Evolutionary conservation across 164 flowering plant genomes (phyloP).

Genomic region (Berberis vulgaris): DNA sequence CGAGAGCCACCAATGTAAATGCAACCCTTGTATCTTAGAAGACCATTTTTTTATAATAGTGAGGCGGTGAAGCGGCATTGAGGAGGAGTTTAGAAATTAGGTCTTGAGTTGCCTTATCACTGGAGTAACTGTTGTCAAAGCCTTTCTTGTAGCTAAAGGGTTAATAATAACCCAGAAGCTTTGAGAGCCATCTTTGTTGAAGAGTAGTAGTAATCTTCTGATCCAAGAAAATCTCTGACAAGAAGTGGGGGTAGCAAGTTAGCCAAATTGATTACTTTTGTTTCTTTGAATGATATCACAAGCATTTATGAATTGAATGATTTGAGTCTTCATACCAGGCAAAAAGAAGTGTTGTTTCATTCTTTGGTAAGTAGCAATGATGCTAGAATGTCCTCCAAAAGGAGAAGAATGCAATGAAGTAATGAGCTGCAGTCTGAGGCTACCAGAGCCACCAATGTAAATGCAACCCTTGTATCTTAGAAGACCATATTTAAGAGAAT

Average conservation of each 20-base stretch:
- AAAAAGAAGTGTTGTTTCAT: not conserved
- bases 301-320: not conserved
- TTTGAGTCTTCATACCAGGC: not conserved
- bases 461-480: not conserved
- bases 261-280: not conserved
- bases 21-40: not conserved
- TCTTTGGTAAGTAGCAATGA: not conserved
- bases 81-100: not conserved
- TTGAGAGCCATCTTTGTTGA: not conserved
- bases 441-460: not conserved
- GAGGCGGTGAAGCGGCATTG: not conserved
- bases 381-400: not conserved
- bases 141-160: not conserved
- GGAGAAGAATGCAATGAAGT: not conserved
- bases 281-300: not conserved
- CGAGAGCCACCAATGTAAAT: not conserved
- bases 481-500: not conserved
- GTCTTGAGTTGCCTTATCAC: no score
- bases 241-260: no score
- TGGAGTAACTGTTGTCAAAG: not conserved
- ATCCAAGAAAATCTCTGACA: not conserved
- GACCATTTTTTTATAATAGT: not conserved
- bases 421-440: not conserved
- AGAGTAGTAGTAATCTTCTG: not conserved
- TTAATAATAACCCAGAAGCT: not conserved